These are phyloP conservation scores for Ustilago loliicola DNA, from an alignment of 1,284 basidiomycete genomes.

Conservation along the genomic window DNA sequence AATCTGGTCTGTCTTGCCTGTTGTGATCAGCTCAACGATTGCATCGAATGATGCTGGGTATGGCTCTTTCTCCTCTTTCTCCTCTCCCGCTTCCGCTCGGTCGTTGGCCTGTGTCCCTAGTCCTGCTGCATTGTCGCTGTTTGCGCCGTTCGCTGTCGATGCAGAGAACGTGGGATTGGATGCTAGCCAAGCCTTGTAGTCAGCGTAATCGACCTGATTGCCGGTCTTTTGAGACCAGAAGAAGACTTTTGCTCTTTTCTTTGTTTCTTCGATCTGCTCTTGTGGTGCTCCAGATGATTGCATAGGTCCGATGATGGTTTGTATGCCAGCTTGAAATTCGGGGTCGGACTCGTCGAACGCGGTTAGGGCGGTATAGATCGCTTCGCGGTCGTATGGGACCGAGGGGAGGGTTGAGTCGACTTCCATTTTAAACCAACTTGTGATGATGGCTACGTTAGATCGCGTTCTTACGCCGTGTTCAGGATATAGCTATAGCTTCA, in stretches of 20 bases:
- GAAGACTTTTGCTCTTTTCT: slow-evolving; percentile 51
- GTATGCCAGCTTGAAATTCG: slow-evolving; percentile 55
- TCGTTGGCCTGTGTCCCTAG: not conserved
- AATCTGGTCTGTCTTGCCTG: slow-evolving; percentile 66
- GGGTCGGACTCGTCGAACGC: slow-evolving; percentile 36
- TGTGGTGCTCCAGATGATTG: slow-evolving; percentile 43
- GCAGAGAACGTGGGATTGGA: slow-evolving; percentile 8
- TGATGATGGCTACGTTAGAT: no score
- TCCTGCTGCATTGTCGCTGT: not conserved
- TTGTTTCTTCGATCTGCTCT: slow-evolving; percentile 50
- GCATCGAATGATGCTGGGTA: slow-evolving; percentile 66
- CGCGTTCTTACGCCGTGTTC: no score
- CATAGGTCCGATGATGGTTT: slow-evolving; percentile 52
- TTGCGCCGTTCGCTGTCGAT: not conserved
- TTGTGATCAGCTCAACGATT: slow-evolving; percentile 68
- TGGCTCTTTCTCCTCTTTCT: slow-evolving; percentile 41
- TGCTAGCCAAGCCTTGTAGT: slow-evolving; percentile 43
- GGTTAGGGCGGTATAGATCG: slow-evolving; percentile 38
- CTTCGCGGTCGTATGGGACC: slow-evolving; percentile 37
- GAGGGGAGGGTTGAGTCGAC: slow-evolving; percentile 25
- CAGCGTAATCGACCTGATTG: slow-evolving; percentile 39
- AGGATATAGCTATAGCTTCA: no score
- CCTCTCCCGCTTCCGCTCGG: not conserved
- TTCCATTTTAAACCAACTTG: slow-evolving; percentile 15
- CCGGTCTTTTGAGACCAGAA: slow-evolving; percentile 51